These are phyloP conservation scores for Tuber microsphaerosporum DNA, from an alignment of 495 filamentous ascomycete genomes.

Conservation along the genomic window DNA sequence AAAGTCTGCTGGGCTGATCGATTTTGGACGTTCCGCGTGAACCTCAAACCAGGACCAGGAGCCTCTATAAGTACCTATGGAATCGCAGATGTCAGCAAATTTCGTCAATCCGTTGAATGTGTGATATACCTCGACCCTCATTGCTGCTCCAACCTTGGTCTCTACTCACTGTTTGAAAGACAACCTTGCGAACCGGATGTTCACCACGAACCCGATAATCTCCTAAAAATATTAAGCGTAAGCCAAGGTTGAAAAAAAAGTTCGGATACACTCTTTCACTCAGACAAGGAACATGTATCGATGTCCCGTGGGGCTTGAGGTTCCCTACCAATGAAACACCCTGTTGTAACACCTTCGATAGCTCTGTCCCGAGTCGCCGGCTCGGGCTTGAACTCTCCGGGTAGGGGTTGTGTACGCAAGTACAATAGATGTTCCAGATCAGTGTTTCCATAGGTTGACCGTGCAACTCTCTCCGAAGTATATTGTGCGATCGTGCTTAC, in stretches of 20 bases:
- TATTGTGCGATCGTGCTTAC: not conserved
- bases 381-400: conserved; percentile 13
- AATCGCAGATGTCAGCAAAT: not conserved
- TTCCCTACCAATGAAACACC: not conserved
- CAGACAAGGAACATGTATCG: not conserved
- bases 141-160: conserved; percentile 61
- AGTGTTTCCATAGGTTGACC: conserved; percentile 32
- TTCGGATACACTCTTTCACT: not conserved
- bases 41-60: conserved; percentile 28
- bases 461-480: conserved; percentile 5
- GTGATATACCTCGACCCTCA: not conserved
- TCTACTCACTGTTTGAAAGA: conserved; percentile 57
- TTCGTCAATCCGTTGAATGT: not conserved
- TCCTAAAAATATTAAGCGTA: not conserved
- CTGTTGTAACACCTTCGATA: conserved; percentile 11
- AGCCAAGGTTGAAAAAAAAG: not conserved
- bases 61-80: conserved; percentile 19
- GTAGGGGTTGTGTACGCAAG: conserved; percentile 18
- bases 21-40: conserved; percentile 19
- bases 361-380: not conserved
- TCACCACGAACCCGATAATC: conserved; percentile 2
- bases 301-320: not conserved
- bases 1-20: conserved; percentile 6
- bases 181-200: conserved; percentile 51
- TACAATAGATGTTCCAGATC: conserved; percentile 4